Evolutionary conservation across 1,139 yeast genomes (phyloP), one percentile per base, ranked within the genome.

Genomic region (Hyphopichia wangnamkhiaoensis): DNA sequence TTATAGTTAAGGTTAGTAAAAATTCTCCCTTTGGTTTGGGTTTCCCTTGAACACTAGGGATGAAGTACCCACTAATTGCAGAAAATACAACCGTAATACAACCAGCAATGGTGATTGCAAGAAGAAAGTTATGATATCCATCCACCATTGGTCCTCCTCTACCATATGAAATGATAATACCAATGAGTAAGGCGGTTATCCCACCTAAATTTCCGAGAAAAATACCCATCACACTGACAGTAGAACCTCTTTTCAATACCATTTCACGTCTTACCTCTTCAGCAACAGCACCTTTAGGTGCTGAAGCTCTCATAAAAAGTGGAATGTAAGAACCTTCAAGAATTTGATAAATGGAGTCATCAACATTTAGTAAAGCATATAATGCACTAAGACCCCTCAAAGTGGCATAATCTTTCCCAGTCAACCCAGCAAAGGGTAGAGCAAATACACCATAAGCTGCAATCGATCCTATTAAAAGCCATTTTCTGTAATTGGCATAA

Each of bases 241-340:
- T 56, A 0, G 71, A 55, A 0, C 76, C 76, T 35, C 64, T 55
- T 26, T 56, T 53, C 45, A 71, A 47, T 1, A 66, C 57, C 33
- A 52, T 48, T 1, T 51, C 43, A 21, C 59, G 49, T 38, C 66
- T 53, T 0, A 52, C 51, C 1, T 60, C 60, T 43, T 65, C 70
- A 1, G 61, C 43, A 15, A 45, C 47, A 3, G 49, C 35, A 4
- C 54, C 56, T 2, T 43, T 30, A 1, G 49, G 37, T 3, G 52
- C 50, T 5, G 34, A 20, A 1, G 67, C 64, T 37, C 72, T 56
- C 76, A 71, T 69, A 43, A 71, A 68, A 17, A 65, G 43, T 3
- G 76, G 77, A 34, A 71, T 68, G 40, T 69, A 71, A 0, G 75
- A 66, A 1, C 68, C 75, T 47, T 70, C 76, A 28, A 69, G 41